phyloP scores from a whole-genome alignment of 2,329 filamentous ascomycete species.

The Fusarium falciforme region DNA sequence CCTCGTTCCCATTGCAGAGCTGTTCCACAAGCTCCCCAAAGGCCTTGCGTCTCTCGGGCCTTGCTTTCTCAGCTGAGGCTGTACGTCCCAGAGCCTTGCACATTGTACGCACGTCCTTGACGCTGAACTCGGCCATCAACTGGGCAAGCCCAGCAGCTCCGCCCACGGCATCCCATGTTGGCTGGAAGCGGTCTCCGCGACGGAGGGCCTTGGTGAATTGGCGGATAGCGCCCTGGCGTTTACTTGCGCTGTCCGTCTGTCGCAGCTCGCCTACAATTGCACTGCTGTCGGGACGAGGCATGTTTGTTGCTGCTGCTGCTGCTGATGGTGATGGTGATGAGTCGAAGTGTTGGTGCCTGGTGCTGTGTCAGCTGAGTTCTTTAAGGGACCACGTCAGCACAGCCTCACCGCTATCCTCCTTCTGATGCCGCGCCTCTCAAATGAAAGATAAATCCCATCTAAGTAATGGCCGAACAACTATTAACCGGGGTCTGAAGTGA shows the following conservation, averaged over 20 bases:
- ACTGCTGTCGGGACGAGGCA: slow-evolving; percentile 11
- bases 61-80: slow-evolving; percentile 30
- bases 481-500: neutral
- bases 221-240: slow-evolving; percentile 30
- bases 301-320: neutral
- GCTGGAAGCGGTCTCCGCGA: slow-evolving; percentile 32
- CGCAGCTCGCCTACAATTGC: slow-evolving; percentile 18
- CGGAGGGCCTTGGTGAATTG: slow-evolving; percentile 36
- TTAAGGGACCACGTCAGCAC: neutral
- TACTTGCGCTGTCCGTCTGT: slow-evolving; percentile 30
- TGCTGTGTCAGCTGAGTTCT: neutral
- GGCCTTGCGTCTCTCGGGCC: slow-evolving; percentile 35
- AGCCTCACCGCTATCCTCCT: slow-evolving; percentile 3
- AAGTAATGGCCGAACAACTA: neutral
- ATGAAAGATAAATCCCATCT: neutral
- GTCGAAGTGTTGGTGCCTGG: neutral
- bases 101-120: slow-evolving; percentile 31
- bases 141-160: slow-evolving; percentile 34
- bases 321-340: neutral
- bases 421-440: neutral
- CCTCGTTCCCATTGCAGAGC: slow-evolving; percentile 17
- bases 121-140: slow-evolving; percentile 43
- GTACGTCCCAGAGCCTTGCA: slow-evolving; percentile 38
- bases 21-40: slow-evolving; percentile 35
- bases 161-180: slow-evolving; percentile 37